Evolutionary conservation across 2,329 filamentous ascomycete genomes (phyloP), one percentile per base, ranked within the genome.

Genomic region (Aspergillus costaricaensis): DNA sequence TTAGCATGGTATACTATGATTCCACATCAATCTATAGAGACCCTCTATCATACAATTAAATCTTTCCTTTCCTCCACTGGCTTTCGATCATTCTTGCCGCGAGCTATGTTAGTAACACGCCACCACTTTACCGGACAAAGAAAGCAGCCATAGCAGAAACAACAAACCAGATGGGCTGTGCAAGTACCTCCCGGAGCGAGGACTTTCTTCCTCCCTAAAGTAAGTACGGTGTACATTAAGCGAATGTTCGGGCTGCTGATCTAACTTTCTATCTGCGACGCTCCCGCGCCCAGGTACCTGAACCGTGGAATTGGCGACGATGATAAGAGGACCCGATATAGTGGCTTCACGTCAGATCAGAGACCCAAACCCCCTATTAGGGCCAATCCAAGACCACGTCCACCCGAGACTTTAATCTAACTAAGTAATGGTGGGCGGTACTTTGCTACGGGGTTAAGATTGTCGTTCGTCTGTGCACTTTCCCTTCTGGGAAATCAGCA

Each of bases 291-390:
- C 39, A 47, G 43, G 23, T 47, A 44, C 39, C 53, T 55, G 53
- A 55, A 44, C 53, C 53, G 15, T 47, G 53, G 41, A 55, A 47
- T 44, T 21, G 39, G 39, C 25, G n/a, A 27, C n/a, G 39, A 27
- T 2, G 53, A 55, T 55, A 55, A 55, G 39, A 47, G 43, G 41
- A 32, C 39, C 53, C 53, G 43, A 21, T n/a, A 30, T 55, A 27
- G 41, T 55, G 53, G 53, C 53, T 55, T 32, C 53, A 44, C 12
- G 39, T 27, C 38, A 27, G 53, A 55, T 55, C 53, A 30, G 39
- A 27, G 39, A 21, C 39, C 53, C 39, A 44, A 19, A 32, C 44
- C 23, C 32, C 51, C 12, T 36, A 36, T 53, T 53, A 53, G 51
- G 36, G 25, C 51, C 32, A 27, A 39, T 25, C 36, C 19, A 41